Evolutionary conservation across 2,329 filamentous ascomycete species (phyloP), one percentile per base, ranked within the genome.

Genomic region (Stachybotrys chlorohalonatus): DNA sequence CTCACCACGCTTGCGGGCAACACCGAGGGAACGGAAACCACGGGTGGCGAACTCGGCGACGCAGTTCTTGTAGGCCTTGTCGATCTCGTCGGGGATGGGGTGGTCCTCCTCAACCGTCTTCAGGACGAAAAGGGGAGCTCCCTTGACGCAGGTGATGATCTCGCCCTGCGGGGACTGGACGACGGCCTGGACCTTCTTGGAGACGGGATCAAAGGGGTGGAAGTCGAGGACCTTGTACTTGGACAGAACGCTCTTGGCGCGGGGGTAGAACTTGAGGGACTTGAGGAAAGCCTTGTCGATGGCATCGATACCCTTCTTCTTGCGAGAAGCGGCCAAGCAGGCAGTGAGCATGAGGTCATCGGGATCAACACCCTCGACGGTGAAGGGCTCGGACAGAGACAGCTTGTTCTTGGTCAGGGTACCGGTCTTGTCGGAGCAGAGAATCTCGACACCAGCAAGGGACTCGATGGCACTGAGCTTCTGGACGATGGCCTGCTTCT

Each of bases 221-320:
- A 95, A 95, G 49, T 92, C 83, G 62, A 93, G 74, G 57, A 92
- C 87, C 73, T 86, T 87, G 82, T 93, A 95, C 76, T 90, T 89
- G 75, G 83, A 83, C 54, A 95, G 82, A 54, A 88, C 85, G 58
- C 77, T 73, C 81, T 94, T 95, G 73, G 89, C 90, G 59, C 83
- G 83, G 59, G 90, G 90, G 71, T 95, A 95, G 76, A 79, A 86
- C 68, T 83, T 83, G 59, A 95, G 84, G 24, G 87, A 82, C 78
- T 94, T 95, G 63, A 95, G 80, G 80, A 95, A 95, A 68, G 90
- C 90, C 80, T 93, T 94, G 81, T 95, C 91, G 64, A 95, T 95
- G 62, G 91, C 89, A 69, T 95, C 90, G 60, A 95, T 92, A 78
- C 90, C 90, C 80, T 95, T 95, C 82, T 92, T 93, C 83, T 94